A percentile compares a stretch with the other conserved stretches of the same genome.
These are phyloP conservation scores for Colletotrichum siamense DNA, from an alignment of 2,329 filamentous ascomycete genomes.

Conservation along the genomic window DNA sequence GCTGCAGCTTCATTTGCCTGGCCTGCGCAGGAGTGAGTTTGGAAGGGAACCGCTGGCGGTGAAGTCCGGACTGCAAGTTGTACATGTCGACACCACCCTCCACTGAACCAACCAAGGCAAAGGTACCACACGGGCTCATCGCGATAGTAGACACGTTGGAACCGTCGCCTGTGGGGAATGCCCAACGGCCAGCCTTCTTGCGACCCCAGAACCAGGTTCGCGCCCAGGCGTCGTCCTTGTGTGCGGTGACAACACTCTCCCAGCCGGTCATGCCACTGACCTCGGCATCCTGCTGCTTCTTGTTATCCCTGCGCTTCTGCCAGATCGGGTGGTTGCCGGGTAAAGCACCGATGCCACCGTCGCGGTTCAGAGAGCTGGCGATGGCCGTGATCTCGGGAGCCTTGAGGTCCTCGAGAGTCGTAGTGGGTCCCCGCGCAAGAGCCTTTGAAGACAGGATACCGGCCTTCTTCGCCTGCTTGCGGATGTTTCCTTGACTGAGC, in stretches of 20 bases:
- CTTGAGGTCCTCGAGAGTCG: conserved; percentile 77
- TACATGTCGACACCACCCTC: conserved; percentile 90
- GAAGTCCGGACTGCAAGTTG: conserved; percentile 91
- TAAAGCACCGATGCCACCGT: conserved; percentile 89
- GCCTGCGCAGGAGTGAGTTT: conserved; percentile 79
- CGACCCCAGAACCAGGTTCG: conserved; percentile 99
- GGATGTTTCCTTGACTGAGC: conserved; percentile 87
- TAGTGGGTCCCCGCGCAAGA: conserved; percentile 64
- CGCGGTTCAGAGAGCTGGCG: conserved; percentile 89
- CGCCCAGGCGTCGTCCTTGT: conserved; percentile 82
- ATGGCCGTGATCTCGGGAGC: conserved; percentile 92
- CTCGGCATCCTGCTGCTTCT: conserved; percentile 70
- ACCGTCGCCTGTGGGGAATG: conserved; percentile 84
- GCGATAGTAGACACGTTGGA: conserved; percentile 86
- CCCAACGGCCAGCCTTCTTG: conserved; percentile 92
- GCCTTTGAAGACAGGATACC: conserved; percentile 69
- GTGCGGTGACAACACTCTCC: conserved; percentile 96
- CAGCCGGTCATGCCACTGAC: conserved; percentile 84
- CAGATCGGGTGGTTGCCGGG: conserved; percentile 81
- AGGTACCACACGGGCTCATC: conserved; percentile 91
- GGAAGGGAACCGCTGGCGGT: conserved; percentile 87
- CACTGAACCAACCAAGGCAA: conserved; percentile 86
- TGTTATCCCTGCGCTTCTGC: conserved; percentile 75
- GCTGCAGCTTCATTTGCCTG: conserved; percentile 73
- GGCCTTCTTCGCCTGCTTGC: conserved; percentile 87